phyloP scores from a whole-genome alignment of 768 basidiomycete genomes.

The Mycena filopes region DNA sequence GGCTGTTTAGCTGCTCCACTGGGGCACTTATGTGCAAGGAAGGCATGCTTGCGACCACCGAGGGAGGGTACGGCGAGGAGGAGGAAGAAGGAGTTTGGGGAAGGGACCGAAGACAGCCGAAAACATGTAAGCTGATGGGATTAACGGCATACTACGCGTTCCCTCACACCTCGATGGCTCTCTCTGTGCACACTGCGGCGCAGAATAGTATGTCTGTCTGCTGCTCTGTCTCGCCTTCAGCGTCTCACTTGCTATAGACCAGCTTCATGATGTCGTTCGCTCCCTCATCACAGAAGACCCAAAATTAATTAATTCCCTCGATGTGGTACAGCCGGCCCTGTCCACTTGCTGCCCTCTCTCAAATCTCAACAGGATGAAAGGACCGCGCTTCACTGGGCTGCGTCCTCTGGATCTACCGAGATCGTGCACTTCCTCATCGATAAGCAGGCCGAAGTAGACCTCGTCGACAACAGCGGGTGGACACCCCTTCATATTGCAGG shows the following conservation, averaged over 20 bases:
- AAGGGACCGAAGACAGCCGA: slow-evolving; percentile 7
- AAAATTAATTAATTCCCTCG: slow-evolving; percentile 67
- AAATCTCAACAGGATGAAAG: slow-evolving; percentile 69
- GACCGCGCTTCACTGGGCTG: slow-evolving; percentile 89
- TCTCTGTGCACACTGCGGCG: slow-evolving; percentile 73
- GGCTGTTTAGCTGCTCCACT: slow-evolving; percentile 41
- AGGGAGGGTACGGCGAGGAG: too few species aligned
- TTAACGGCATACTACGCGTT: too few species aligned
- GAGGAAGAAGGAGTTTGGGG: not conserved
- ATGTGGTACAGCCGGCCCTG: slow-evolving; percentile 58
- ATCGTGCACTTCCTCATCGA: slow-evolving; percentile 76
- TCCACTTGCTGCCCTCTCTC: not conserved
- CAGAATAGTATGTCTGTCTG: slow-evolving; percentile 64
- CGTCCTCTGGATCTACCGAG: slow-evolving; percentile 78
- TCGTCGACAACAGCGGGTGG: slow-evolving; percentile 76
- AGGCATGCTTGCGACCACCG: too few species aligned
- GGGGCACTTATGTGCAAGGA: slow-evolving; percentile 38
- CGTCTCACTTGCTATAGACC: slow-evolving; percentile 52
- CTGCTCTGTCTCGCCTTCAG: not conserved
- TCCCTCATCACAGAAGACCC: slow-evolving; percentile 72
- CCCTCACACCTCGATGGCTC: slow-evolving; percentile 47
- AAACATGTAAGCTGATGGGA: not conserved
- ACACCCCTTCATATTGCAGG: slow-evolving; percentile 85
- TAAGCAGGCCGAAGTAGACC: slow-evolving; percentile 75
- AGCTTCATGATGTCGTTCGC: slow-evolving; percentile 75